These are phyloP conservation scores for Tulasnella sp. DNA, from an alignment of 768 basidiomycete species.

Conservation along the genomic window DNA sequence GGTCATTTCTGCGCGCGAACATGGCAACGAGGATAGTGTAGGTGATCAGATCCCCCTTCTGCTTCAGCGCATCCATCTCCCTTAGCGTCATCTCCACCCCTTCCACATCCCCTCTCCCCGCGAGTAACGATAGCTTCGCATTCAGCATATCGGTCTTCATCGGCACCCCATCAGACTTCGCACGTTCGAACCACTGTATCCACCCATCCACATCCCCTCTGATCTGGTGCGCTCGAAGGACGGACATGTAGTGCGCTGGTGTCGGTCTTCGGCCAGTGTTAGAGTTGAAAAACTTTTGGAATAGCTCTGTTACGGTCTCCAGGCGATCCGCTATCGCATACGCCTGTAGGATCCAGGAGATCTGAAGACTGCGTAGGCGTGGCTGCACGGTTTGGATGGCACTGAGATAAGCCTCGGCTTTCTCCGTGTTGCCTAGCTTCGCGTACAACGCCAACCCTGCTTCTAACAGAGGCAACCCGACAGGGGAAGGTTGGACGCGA, in stretches of 20 bases:
- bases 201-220: conserved; percentile 28
- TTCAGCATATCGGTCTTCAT: conserved; percentile 51
- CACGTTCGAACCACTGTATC: conserved; percentile 38
- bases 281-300: conserved; percentile 43
- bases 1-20: conserved; percentile 51
- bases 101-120: conserved; percentile 42
- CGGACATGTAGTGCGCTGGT: conserved; percentile 41
- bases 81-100: conserved; percentile 40
- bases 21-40: conserved; percentile 62
- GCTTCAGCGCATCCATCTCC: conserved; percentile 46
- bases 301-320: conserved; percentile 36
- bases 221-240: conserved; percentile 45
- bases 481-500: background rate
- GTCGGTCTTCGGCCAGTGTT: conserved; percentile 30
- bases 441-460: conserved; percentile 37
- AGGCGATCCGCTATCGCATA: conserved; percentile 39
- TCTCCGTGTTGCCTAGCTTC: conserved; percentile 38
- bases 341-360: conserved; percentile 43
- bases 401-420: conserved; percentile 36
- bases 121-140: conserved; percentile 48
- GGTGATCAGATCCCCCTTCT: conserved; percentile 38
- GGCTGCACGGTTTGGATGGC: conserved; percentile 24
- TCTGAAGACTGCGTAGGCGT: conserved; percentile 25
- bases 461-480: background rate
- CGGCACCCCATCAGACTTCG: conserved; percentile 37